Evolutionary conservation across 169 alveolate genomes (phyloP).

Genomic region (Eimeria acervulina): DNA sequence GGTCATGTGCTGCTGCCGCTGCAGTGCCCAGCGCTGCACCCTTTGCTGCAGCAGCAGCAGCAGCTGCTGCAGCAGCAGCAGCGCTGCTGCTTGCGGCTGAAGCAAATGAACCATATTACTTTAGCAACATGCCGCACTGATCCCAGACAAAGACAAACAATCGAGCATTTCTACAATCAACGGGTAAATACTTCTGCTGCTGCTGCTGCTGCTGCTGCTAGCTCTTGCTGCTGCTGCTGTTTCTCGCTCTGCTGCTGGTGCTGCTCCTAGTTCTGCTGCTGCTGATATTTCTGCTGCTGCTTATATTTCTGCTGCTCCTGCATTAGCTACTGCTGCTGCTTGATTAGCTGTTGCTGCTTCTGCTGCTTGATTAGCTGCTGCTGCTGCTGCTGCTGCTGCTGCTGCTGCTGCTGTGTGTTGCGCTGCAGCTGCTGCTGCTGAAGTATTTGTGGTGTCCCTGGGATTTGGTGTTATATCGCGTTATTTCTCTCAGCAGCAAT

Average conservation of each 20-base stretch:
- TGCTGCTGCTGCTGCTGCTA: background rate
- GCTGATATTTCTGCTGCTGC: background rate
- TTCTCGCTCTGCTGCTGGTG: background rate
- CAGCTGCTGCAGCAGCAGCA: slow-evolving; percentile 24
- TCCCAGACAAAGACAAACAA: background rate
- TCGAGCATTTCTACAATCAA: background rate
- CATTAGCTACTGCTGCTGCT: too few relatives aligned
- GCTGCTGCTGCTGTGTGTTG: too few relatives aligned
- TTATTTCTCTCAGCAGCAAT: background rate
- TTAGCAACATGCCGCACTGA: background rate
- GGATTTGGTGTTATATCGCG: background rate
- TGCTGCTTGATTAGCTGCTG: background rate
- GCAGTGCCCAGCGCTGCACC: slow-evolving; percentile 7
- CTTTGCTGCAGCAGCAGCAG: slow-evolving; percentile 1
- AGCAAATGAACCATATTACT: background rate
- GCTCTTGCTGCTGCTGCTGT: background rate
- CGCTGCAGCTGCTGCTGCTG: slow-evolving; percentile 3
- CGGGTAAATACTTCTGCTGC: background rate
- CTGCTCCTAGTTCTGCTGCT: background rate
- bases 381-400: slow-evolving; percentile 33
- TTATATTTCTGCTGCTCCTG: too few relatives aligned
- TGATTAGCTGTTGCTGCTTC: background rate
- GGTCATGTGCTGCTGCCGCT: slow-evolving; percentile 41
- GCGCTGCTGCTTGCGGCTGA: background rate
- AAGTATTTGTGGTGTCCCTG: background rate